Base-by-base conservation (phyloP, 345 rosid genomes). In the Bruguiera sexangula region DNA sequence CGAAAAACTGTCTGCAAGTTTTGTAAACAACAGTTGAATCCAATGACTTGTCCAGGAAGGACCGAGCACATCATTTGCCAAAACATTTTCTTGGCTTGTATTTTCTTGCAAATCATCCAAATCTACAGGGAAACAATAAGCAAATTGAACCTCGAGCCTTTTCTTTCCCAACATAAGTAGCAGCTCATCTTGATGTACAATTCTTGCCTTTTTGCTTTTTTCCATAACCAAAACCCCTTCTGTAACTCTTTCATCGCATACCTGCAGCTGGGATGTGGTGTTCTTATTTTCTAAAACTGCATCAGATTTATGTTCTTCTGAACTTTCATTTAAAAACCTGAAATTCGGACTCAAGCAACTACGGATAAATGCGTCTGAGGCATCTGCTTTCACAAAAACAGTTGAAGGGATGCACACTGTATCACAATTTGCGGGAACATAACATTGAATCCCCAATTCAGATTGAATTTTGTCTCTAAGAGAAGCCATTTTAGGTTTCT, bases 401-500 rank as follows among this genome's bases (percentile, higher is more conserved):
- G 90, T 86, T 3, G 94, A 86, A 53, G 96, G 84, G 66, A 95
- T 62, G 71, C 73, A 67, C 75, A 92, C 86, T 6, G 88, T 83
- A 57, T 92, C 92, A 6, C 81, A 80, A 79, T 90, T 95, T 63
- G 96, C 89, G 15, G 98, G 99, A 69, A 79, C 69, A 69, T 81
- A 88, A 77, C 96, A 90, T 5, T 75, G 85, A 66, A 92, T 90
- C 75, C 79, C 85, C 63, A 92, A 75, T 78, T 88, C 98, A 37
- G 88, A 81, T 69, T 86, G 79, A 26, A 95, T 86, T 78, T 68
- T 88, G 51, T 81, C 89, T 73, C 87, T 92, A 6, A 92, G 89
- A 69, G 82, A 58, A 81, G 83, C 82, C 98, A 95, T 92, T 75
- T 85, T 86, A 3, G 93, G 98, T 77, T 86, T 92, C 83, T 95